These are phyloP conservation scores for Kodamaea neixiangensis DNA, from an alignment of 805 yeast genomes.

Conservation along the genomic window DNA sequence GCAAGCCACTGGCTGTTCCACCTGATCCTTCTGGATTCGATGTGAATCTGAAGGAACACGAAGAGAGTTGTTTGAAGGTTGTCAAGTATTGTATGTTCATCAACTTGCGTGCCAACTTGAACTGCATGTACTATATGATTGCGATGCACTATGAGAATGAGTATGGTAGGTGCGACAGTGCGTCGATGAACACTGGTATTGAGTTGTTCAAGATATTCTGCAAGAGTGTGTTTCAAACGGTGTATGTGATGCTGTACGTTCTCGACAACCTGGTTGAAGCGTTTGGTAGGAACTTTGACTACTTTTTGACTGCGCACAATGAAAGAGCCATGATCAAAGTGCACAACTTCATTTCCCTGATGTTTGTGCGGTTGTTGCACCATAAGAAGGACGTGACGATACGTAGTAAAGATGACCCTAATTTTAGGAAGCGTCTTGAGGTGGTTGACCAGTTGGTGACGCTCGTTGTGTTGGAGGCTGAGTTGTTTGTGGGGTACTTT, in stretches of 20 bases:
- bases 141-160: constrained; percentile 43
- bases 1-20: constrained; percentile 30
- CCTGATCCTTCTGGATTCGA: constrained; percentile 16
- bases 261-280: constrained; percentile 43
- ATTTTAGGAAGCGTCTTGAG: constrained; percentile 25
- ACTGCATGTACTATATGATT: constrained; percentile 42
- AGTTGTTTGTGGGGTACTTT: constrained; percentile 45
- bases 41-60: constrained; percentile 25
- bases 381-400: constrained; percentile 35
- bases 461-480: constrained; percentile 38
- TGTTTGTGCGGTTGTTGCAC: constrained; percentile 41
- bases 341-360: constrained; percentile 39
- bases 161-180: constrained; percentile 25
- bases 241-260: constrained; percentile 44
- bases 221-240: constrained; percentile 42
- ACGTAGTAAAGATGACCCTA: constrained; percentile 16
- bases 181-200: constrained; percentile 40
- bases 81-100: constrained; percentile 36
- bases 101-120: constrained; percentile 39
- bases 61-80: constrained; percentile 35
- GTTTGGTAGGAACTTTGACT: constrained; percentile 43
- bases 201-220: constrained; percentile 44
- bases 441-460: constrained; percentile 35
- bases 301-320: constrained; percentile 34
- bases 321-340: constrained; percentile 44